phyloP scores from a whole-genome alignment of 129 eudicot genomes.

The Artemisia tridentata region DNA sequence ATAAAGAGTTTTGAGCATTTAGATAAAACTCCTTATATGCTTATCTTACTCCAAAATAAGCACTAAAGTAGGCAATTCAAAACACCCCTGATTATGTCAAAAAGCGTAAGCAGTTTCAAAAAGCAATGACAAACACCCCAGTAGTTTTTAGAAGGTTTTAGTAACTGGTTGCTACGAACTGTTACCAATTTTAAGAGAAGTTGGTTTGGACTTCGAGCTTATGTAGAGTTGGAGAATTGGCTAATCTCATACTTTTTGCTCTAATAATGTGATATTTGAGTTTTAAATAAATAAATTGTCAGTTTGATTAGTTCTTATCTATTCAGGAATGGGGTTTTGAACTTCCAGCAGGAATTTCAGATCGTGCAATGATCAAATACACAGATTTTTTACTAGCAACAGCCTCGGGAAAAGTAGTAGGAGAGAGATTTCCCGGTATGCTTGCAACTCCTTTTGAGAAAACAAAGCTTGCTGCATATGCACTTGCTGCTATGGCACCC shows the following conservation, averaged over 20 bases:
- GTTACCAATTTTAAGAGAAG: too few relatives aligned
- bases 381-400: constrained; percentile 58
- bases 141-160: too few relatives aligned
- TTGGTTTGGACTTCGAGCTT: too few relatives aligned
- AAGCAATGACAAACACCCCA: too few relatives aligned
- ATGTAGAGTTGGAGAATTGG: too few relatives aligned
- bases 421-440: constrained; percentile 49
- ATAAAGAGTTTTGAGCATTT: too few relatives aligned
- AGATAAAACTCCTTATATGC: too few relatives aligned
- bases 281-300: neutral
- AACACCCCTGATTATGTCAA: too few relatives aligned
- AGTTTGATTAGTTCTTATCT: constrained; percentile 5
- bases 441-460: constrained; percentile 58
- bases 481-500: constrained; percentile 59
- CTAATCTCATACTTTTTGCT: neutral
- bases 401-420: constrained; percentile 49
- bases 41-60: too few relatives aligned
- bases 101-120: too few relatives aligned
- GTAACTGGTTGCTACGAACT: too few relatives aligned
- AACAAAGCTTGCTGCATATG: constrained; percentile 57
- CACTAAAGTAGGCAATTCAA: too few relatives aligned
- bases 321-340: constrained; percentile 64
- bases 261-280: neutral
- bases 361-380: constrained; percentile 46
- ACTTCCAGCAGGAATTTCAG: constrained; percentile 47